Evolutionary conservation across 768 basidiomycete genomes (phyloP), one percentile per base, ranked within the genome.

Genomic region (Auriculariales sp.): DNA sequence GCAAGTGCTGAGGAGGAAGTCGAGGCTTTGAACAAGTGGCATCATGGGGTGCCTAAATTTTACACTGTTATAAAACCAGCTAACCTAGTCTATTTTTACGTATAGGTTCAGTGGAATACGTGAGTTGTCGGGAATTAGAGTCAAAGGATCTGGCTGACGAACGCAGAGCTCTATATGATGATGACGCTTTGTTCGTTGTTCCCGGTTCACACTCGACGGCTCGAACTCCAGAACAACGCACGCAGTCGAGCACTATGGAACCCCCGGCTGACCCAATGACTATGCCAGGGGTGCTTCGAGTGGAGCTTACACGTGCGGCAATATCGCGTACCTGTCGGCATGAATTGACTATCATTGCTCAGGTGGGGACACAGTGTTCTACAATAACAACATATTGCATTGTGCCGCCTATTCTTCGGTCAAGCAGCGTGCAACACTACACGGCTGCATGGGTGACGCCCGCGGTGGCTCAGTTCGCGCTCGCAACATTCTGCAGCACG

Each of bases 51-150:
- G 67, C 9, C n/a, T 39, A 39, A 17, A 73, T 64, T n/a, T 15
- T 46, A 15, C 44, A 46, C 15, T 25, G 49, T 28, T 46, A 28
- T 22, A 24, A 29, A 22, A 15, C 25, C 24, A 47, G 11, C 19
- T 29, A 15, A 10, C 12, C 24, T 19, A 32, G 32, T 31, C 29
- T 28, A 39, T 17, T 27, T 28, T 31, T 14, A 28, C n/a, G 4
- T 31, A 7, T 47, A 86, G 81, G 71, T 85, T 0, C 83, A 89
- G 64, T 88, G 83, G 83, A 88, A 87, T 57, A 78, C 82, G 83
- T 83, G 66, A 49, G 77, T 65, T 24, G 25, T 5, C 46, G 24
- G 19, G 34, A 31, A 36, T 17, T 24, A n/a, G 44, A 36, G 3
- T 4, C 17, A n/a, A 12, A 47, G 19, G 15, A 12, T 17, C 15